Percentiles rank a stretch among this genome's conserved stretches.
phyloP scores from a whole-genome alignment of 768 basidiomycete genomes.

The Pholiota microspora region DNA sequence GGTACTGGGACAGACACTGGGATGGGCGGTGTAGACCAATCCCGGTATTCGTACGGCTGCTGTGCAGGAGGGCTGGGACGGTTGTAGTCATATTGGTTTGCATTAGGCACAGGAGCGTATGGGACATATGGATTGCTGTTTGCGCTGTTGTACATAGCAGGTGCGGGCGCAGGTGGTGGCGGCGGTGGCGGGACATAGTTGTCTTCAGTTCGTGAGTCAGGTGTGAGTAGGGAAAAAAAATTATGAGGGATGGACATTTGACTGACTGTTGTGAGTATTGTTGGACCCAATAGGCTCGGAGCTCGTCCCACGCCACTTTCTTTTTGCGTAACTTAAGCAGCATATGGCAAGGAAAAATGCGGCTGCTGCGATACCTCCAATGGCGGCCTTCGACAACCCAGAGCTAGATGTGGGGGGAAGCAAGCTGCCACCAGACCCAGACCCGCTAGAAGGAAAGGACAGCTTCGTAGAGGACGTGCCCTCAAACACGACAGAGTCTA shows the following conservation, averaged over 20 bases:
- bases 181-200: background rate
- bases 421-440: background rate
- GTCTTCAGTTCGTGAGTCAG: background rate
- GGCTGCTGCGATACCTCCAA: conserved; percentile 2
- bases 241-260: background rate
- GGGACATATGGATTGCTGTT: background rate
- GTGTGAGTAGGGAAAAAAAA: background rate
- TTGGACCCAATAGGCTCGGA: background rate
- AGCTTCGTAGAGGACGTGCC: conserved; percentile 10
- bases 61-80: background rate
- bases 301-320: background rate
- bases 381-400: background rate
- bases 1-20: too few relatives aligned
- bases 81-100: background rate
- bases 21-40: background rate
- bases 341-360: background rate
- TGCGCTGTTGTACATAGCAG: background rate
- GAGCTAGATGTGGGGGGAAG: background rate
- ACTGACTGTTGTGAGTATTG: too few relatives aligned
- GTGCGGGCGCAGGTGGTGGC: background rate
- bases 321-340: background rate
- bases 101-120: background rate
- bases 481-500: conserved; percentile 17
- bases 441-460: background rate
- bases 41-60: background rate